A percentile compares a stretch with the other conserved stretches of the same genome.
These are phyloP conservation scores for Pythium plurisporium DNA, from an alignment of 352 stramenopile species.

Conservation along the genomic window DNA sequence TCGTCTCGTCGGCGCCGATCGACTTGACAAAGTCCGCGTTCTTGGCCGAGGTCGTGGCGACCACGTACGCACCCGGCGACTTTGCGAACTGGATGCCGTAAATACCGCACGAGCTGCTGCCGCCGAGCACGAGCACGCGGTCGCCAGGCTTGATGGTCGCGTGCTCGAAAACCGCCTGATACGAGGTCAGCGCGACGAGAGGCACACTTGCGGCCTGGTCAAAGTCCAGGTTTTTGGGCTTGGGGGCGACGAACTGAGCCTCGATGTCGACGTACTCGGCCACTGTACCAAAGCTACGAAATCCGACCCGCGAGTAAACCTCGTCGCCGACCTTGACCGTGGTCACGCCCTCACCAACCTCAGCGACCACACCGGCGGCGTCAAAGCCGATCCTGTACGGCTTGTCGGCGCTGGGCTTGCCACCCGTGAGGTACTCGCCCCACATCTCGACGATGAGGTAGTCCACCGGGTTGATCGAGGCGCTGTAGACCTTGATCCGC, in stretches of 20 bases:
- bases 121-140: conserved; percentile 32
- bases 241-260: conserved; percentile 26
- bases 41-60: conserved; percentile 30
- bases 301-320: conserved; percentile 20
- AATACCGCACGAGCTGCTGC: conserved; percentile 33
- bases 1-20: conserved; percentile 33
- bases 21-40: conserved; percentile 35
- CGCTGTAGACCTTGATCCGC: conserved; percentile 18
- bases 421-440: conserved; percentile 5
- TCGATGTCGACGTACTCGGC: conserved; percentile 40
- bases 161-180: conserved; percentile 30
- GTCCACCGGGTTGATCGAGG: conserved; percentile 18
- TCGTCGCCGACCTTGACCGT: conserved; percentile 13
- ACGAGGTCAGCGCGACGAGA: conserved; percentile 26
- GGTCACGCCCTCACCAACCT: conserved; percentile 10
- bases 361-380: conserved; percentile 6
- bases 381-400: conserved; percentile 18
- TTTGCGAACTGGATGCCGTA: conserved; percentile 24
- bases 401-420: conserved; percentile 13
- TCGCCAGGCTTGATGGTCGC: conserved; percentile 13
- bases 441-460: conserved; percentile 9
- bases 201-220: conserved; percentile 35
- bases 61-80: conserved; percentile 13
- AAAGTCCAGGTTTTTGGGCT: conserved; percentile 36
- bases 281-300: conserved; percentile 19